These are phyloP conservation scores for Patellaria atrata DNA, from an alignment of 495 filamentous ascomycete species.

Conservation along the genomic window DNA sequence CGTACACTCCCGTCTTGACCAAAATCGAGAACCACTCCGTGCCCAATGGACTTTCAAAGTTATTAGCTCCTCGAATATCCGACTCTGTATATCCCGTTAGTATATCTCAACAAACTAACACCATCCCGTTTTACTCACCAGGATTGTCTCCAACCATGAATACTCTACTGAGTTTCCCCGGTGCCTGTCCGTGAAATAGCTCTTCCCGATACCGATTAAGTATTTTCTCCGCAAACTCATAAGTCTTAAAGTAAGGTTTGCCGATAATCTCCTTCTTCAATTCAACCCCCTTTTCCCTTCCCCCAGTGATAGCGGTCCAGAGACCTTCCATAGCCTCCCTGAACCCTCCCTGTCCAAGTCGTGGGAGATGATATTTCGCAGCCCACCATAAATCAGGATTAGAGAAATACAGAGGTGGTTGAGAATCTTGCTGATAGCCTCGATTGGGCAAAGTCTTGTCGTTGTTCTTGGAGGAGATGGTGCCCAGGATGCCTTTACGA, in stretches of 20 bases:
- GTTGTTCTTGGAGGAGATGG: conserved; percentile 48
- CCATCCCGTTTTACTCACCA: conserved; percentile 1
- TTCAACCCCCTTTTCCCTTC: conserved; percentile 36
- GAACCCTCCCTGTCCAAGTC: conserved; percentile 89
- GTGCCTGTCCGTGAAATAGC: conserved; percentile 24
- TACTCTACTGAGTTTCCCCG: conserved; percentile 42
- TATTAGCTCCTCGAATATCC: conserved; percentile 84
- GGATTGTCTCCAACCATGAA: conserved; percentile 99
- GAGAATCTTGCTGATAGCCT: conserved; percentile 63
- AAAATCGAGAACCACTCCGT: conserved; percentile 69
- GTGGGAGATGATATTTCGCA: conserved; percentile 64
- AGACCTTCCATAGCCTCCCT: conserved; percentile 63
- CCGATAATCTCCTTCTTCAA: conserved; percentile 60
- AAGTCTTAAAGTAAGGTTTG: conserved; percentile 67
- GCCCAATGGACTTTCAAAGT: conserved; percentile 45
- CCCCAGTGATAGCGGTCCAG: conserved; percentile 60
- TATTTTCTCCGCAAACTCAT: conserved; percentile 66
- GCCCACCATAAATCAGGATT: conserved; percentile 90
- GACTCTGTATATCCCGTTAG: conserved; percentile 33
- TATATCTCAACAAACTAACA: neutral
- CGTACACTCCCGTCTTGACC: conserved; percentile 72
- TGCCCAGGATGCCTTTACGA: conserved; percentile 57
- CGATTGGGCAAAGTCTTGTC: conserved; percentile 44
- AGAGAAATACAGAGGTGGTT: conserved; percentile 70
- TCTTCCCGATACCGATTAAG: conserved; percentile 44